These are phyloP conservation scores for Metarhizium brunneum DNA, from an alignment of 2,329 filamentous ascomycete species.

Conservation along the genomic window DNA sequence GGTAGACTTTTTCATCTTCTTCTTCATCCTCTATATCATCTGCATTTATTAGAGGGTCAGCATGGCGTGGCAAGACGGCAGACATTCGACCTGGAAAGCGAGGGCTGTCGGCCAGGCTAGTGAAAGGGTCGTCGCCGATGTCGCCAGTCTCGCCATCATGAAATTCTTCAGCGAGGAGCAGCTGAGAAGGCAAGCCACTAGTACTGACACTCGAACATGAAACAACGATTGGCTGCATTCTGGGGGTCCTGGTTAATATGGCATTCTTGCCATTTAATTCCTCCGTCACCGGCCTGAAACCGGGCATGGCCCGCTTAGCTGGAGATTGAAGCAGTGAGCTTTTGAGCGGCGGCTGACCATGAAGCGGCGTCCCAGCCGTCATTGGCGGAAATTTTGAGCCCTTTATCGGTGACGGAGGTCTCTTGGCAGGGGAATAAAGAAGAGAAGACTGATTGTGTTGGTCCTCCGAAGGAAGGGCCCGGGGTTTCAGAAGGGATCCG, in stretches of 20 bases:
- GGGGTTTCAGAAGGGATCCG: slow-evolving; percentile 22
- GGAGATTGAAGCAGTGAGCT: slow-evolving; percentile 42
- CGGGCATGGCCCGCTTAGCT: slow-evolving; percentile 34
- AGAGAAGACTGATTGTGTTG: slow-evolving; percentile 19
- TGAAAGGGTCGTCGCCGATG: slow-evolving; percentile 22
- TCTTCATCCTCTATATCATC: slow-evolving; percentile 8
- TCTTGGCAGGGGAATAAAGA: slow-evolving; percentile 42
- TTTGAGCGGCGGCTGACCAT: slow-evolving; percentile 33
- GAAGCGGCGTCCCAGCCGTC: slow-evolving; percentile 15
- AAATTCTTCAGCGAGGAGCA: slow-evolving; percentile 27
- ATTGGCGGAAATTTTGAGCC: slow-evolving; percentile 18
- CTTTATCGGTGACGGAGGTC: slow-evolving; percentile 36
- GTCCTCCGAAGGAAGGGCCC: slow-evolving; percentile 3
- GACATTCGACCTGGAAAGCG: slow-evolving; percentile 37
- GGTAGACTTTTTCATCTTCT: not conserved
- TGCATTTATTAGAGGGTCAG: slow-evolving; percentile 27
- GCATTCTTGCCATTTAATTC: slow-evolving; percentile 12
- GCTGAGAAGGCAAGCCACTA: slow-evolving; percentile 22
- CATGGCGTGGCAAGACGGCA: slow-evolving; percentile 33
- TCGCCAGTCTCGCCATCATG: slow-evolving; percentile 7
- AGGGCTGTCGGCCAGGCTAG: slow-evolving; percentile 24
- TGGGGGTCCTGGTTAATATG: slow-evolving; percentile 19
- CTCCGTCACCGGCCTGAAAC: slow-evolving; percentile 23
- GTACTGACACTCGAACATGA: slow-evolving; percentile 18
- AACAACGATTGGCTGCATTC: slow-evolving; percentile 27